phyloP scores from a whole-genome alignment of 106 monocot species.

The Gastrodia elata region DNA sequence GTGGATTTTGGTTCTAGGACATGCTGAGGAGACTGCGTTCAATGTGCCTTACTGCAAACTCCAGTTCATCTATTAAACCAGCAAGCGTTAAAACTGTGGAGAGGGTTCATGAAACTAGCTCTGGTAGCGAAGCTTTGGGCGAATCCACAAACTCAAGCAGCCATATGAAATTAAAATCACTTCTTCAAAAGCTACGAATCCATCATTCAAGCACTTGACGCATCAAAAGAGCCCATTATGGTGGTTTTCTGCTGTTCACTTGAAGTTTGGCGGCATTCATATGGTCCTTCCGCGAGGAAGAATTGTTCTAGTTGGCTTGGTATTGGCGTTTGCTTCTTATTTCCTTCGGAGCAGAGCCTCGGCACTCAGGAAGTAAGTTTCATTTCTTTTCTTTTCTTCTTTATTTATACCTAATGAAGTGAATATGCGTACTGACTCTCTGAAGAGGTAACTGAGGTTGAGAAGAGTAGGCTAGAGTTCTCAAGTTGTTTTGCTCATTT shows the following conservation, averaged over 20 bases:
- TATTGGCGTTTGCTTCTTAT: conserved; percentile 33
- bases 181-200: conserved; percentile 11
- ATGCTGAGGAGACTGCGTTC: conserved; percentile 44
- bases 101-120: conserved; percentile 4
- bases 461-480: neutral
- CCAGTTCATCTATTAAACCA: conserved; percentile 13
- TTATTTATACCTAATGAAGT: neutral
- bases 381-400: neutral
- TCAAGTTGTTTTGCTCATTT: neutral
- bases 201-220: conserved; percentile 18
- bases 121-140: conserved; percentile 6
- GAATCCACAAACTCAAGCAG: conserved; percentile 11
- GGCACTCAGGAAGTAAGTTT: conserved; percentile 37
- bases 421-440: neutral
- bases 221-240: conserved; percentile 24
- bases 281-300: conserved; percentile 43
- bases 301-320: conserved; percentile 26
- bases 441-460: neutral
- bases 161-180: conserved; percentile 7
- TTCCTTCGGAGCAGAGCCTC: conserved; percentile 36
- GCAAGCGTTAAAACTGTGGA: conserved; percentile 9
- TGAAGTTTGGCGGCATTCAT: conserved; percentile 34
- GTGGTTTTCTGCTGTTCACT: conserved; percentile 35
- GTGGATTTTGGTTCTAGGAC: conserved; percentile 26
- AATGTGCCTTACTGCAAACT: conserved; percentile 22